A percentile compares a stretch with the other conserved stretches of the same genome.
Conservation (phyloP, 139 green algal genomes). For the Tetraselmis chui region DNA sequence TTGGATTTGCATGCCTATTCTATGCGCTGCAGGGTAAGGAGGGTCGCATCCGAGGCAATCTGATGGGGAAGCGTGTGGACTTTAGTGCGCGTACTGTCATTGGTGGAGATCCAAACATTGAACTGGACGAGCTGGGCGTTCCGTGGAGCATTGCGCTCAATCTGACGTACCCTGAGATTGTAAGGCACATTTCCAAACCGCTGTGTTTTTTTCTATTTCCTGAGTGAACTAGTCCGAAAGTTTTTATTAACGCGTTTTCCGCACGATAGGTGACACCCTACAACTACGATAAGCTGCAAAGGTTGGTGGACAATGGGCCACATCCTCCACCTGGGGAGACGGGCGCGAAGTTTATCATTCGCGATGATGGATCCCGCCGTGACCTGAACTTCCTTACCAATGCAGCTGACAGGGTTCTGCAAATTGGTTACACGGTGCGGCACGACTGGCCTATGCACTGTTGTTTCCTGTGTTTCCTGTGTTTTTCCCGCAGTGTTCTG, state of each 20-base stretch:
- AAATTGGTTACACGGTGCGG: background rate
- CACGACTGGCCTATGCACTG: background rate
- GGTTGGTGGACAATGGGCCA: slow-evolving; percentile 91
- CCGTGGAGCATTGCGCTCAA: slow-evolving; percentile 96
- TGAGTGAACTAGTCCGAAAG: too few species aligned
- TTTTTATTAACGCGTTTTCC: background rate
- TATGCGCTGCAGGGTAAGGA: slow-evolving; percentile 53
- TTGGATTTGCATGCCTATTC: background rate
- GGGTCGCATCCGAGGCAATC: slow-evolving; percentile 94
- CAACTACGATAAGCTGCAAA: slow-evolving; percentile 50
- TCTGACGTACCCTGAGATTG: slow-evolving; percentile 94
- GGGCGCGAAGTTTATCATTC: slow-evolving; percentile 94
- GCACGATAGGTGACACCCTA: background rate
- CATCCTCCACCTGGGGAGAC: slow-evolving; percentile 90
- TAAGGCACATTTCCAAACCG: background rate
- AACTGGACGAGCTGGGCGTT: slow-evolving; percentile 96
- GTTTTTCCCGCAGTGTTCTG: too few species aligned
- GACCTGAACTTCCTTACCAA: slow-evolving; percentile 77
- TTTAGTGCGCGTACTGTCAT: slow-evolving; percentile 98
- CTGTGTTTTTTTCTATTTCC: background rate
- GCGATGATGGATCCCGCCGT: slow-evolving; percentile 87
- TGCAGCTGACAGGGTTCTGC: slow-evolving; percentile 14
- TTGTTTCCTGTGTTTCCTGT: too few species aligned
- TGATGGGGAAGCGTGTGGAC: slow-evolving; percentile 99
- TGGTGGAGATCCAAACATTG: slow-evolving; percentile 92